Evolutionary conservation across 2,329 filamentous ascomycete genomes (phyloP), one percentile per base, ranked within the genome.

Genomic region (Sporothrix euskadiensis): DNA sequence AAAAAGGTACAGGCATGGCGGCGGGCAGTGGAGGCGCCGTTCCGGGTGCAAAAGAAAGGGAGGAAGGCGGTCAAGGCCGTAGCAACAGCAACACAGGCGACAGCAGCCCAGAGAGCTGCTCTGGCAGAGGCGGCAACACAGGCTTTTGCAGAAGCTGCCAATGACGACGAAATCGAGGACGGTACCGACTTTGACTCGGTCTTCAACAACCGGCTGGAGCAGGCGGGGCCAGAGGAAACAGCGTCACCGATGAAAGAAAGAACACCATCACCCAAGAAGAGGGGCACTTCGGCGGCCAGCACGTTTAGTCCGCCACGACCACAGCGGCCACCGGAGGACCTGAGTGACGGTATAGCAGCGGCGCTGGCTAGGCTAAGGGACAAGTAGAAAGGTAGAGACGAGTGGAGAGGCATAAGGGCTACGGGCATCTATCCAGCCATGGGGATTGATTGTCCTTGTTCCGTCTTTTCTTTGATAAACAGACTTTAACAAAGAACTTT

Each of bases 1-100:
- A 94, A 93, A 83, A 99, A 99, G 82, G 94, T 98, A 30, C 91
- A 92, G 81, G 88, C 90, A 73, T 98, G 95, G 95, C 91, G 88
- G 77, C 88, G 85, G 73, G 91, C 92, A 10, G 92, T 98, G 1
- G 88, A 93, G 74, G 94, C 97, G 81, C 93, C 94, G 0, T 98
- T 98, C 78, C 85, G 93, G 73, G 89, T 91, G 5, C 89, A 90
- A 78, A 92, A 91, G 78, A 88, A 92, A n/a, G 92, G 84, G 79
- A 32, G 3, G 16, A 72, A 79, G 77, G 41, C 74, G 78, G 26
- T 76, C 76, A 73, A 77, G 76, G 75, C 39, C 79, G 77, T 66
- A 49, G 76, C 44, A 14, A 35, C 14, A 14, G 12, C 14, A 61
- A 79, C 78, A 65, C 75, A n/a, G 71, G 7, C n/a, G 32, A 54